Evolutionary conservation across 1,284 basidiomycete species (phyloP).

Genomic region (Polyporus tsugae): DNA sequence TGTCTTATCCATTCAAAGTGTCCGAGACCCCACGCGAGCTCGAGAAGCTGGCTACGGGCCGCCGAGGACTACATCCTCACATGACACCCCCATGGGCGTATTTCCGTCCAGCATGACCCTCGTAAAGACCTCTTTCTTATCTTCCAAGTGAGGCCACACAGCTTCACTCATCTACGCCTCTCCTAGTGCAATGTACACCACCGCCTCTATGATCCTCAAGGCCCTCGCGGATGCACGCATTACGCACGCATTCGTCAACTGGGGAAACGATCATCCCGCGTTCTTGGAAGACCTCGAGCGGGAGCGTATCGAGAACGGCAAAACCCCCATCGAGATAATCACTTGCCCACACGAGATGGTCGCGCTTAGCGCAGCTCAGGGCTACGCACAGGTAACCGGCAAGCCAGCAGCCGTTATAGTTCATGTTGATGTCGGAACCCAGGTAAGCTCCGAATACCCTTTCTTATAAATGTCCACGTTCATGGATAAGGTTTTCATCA

Average conservation of each 20-base stretch:
- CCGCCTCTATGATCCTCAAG: constrained; percentile 66
- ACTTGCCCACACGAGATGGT: constrained; percentile 83
- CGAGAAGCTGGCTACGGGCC: neutral
- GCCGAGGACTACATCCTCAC: neutral
- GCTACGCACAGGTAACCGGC: constrained; percentile 70
- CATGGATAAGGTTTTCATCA: constrained; percentile 3
- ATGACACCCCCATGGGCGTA: neutral
- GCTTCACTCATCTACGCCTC: neutral
- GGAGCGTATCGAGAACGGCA: constrained; percentile 53
- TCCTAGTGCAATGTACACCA: constrained; percentile 59
- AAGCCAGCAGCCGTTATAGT: constrained; percentile 76
- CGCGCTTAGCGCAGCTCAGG: constrained; percentile 74
- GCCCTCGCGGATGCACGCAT: constrained; percentile 67
- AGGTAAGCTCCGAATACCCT: constrained; percentile 47
- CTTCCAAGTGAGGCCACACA: too few relatives aligned
- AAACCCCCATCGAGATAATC: constrained; percentile 57
- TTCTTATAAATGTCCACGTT: neutral
- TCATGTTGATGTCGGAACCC: constrained; percentile 78
- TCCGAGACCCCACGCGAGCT: neutral
- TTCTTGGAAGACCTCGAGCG: constrained; percentile 72
- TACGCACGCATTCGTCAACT: constrained; percentile 77
- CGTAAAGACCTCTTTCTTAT: too few relatives aligned
- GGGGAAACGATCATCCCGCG: constrained; percentile 79
- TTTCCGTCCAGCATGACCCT: too few relatives aligned
- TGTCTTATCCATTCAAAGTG: neutral